Conservation (phyloP, 1,284 basidiomycete species). For the Moniliophthora roreri region DNA sequence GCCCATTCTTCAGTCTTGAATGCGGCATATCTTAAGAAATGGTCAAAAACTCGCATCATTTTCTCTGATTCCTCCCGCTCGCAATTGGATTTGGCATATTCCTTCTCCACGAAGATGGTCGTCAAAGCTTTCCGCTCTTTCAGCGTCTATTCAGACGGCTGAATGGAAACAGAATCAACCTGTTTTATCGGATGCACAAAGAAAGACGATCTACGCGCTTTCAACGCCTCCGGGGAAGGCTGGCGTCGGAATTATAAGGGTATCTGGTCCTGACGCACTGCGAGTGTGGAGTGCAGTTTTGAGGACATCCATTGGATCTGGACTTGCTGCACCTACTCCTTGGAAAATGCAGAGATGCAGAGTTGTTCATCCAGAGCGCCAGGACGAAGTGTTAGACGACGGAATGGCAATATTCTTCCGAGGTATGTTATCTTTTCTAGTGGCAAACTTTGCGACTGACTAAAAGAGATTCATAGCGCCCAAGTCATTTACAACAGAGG, state of each 20-base stretch:
- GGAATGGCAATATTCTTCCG: conserved; percentile 81
- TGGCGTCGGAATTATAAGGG: conserved; percentile 78
- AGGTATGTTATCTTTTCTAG: conserved; percentile 38
- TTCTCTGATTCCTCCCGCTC: too few species aligned
- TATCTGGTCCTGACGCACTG: conserved; percentile 74
- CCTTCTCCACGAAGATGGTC: neutral
- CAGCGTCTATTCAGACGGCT: neutral
- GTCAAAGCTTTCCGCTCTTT: neutral
- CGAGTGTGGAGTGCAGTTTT: conserved; percentile 63
- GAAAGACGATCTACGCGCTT: conserved; percentile 80
- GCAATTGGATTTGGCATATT: too few species aligned
- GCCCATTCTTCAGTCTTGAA: too few species aligned
- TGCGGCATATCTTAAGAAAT: too few species aligned
- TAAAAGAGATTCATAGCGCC: conserved; percentile 47
- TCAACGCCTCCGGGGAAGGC: conserved; percentile 83
- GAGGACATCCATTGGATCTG: conserved; percentile 17
- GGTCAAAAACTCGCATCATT: too few species aligned
- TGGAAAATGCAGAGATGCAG: conserved; percentile 72
- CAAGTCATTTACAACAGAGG: conserved; percentile 80
- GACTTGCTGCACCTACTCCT: conserved; percentile 36
- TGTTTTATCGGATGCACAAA: conserved; percentile 57
- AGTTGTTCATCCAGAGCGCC: conserved; percentile 62
- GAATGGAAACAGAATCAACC: conserved; percentile 8
- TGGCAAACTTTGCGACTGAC: neutral
- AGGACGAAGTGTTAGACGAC: conserved; percentile 69